Conservation (phyloP, 2,329 filamentous ascomycete genomes). For the Aspergillus pseudonomiae region DNA sequence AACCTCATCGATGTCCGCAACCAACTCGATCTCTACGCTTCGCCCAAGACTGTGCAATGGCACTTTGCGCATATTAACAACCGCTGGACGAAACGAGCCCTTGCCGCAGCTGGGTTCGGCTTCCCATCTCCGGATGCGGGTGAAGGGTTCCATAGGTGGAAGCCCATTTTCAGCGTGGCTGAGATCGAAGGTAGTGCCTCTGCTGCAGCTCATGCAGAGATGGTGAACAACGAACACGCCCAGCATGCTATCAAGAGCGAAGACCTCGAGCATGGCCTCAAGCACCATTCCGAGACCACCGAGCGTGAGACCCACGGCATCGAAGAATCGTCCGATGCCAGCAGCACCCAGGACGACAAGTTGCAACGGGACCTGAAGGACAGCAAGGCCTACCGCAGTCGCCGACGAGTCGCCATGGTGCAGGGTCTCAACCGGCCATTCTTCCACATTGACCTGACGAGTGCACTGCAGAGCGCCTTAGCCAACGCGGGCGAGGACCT, state of each 20-base stretch:
- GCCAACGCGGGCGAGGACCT: slow-evolving; percentile 60
- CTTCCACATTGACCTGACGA: slow-evolving; percentile 92
- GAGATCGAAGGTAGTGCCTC: slow-evolving; percentile 75
- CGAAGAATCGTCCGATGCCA: slow-evolving; percentile 33
- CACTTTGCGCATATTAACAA: slow-evolving; percentile 94
- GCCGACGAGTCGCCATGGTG: slow-evolving; percentile 63
- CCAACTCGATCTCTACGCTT: slow-evolving; percentile 82
- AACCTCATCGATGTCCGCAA: slow-evolving; percentile 92
- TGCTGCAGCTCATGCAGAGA: slow-evolving; percentile 70
- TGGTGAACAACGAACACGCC: slow-evolving; percentile 61
- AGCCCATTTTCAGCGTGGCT: slow-evolving; percentile 91
- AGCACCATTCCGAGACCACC: slow-evolving; percentile 32
- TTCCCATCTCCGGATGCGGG: slow-evolving; percentile 66
- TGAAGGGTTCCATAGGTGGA: slow-evolving; percentile 71
- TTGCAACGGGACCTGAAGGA: slow-evolving; percentile 50
- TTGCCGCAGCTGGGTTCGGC: slow-evolving; percentile 85
- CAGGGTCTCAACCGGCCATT: slow-evolving; percentile 86
- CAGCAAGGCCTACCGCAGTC: slow-evolving; percentile 50
- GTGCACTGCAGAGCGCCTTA: slow-evolving; percentile 83
- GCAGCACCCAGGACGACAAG: slow-evolving; percentile 37
- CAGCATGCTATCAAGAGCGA: slow-evolving; percentile 22
- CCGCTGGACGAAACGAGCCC: slow-evolving; percentile 89
- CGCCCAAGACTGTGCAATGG: slow-evolving; percentile 86
- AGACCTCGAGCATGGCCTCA: slow-evolving; percentile 39
- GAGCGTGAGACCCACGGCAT: slow-evolving; percentile 35